Conservation (phyloP, 352 stramenopile species). For the Elongisporangium prolatum region DNA sequence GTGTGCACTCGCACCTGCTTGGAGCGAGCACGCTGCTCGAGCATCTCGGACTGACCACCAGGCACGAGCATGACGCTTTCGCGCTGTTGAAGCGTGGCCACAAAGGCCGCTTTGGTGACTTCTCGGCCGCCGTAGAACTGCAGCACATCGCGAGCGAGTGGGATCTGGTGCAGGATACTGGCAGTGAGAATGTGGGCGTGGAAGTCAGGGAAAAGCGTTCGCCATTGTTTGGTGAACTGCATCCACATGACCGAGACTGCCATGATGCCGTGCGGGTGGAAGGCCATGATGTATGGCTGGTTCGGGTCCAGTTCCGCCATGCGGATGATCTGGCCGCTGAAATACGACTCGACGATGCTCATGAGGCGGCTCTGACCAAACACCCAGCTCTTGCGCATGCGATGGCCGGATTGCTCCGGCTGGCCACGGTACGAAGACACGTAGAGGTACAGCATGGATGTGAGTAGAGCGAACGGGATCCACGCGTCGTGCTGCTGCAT, state of each 20-base stretch:
- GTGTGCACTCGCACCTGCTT: conserved; percentile 74
- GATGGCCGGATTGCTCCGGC: conserved; percentile 54
- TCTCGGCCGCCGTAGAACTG: conserved; percentile 74
- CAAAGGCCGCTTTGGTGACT: conserved; percentile 64
- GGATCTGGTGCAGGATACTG: conserved; percentile 79
- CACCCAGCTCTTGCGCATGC: conserved; percentile 43
- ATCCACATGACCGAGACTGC: conserved; percentile 73
- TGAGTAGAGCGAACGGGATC: conserved; percentile 33
- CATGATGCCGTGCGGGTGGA: conserved; percentile 82
- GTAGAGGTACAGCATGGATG: conserved; percentile 60
- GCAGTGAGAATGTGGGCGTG: conserved; percentile 67
- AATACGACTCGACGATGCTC: conserved; percentile 58
- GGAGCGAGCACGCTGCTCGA: conserved; percentile 51
- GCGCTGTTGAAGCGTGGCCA: conserved; percentile 36
- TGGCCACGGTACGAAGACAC: conserved; percentile 61
- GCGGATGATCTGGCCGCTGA: conserved; percentile 54
- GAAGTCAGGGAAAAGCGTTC: conserved; percentile 55
- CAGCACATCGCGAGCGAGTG: conserved; percentile 64
- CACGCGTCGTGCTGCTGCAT: conserved; percentile 36
- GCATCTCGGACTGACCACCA: conserved; percentile 79
- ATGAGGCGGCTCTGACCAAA: conserved; percentile 37
- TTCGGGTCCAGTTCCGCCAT: conserved; percentile 46
- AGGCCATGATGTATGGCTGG: conserved; percentile 68
- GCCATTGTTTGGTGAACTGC: conserved; percentile 69
- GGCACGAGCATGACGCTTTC: conserved; percentile 74